Conservation (phyloP, 768 basidiomycete genomes). For the Termitomyces sp. region DNA sequence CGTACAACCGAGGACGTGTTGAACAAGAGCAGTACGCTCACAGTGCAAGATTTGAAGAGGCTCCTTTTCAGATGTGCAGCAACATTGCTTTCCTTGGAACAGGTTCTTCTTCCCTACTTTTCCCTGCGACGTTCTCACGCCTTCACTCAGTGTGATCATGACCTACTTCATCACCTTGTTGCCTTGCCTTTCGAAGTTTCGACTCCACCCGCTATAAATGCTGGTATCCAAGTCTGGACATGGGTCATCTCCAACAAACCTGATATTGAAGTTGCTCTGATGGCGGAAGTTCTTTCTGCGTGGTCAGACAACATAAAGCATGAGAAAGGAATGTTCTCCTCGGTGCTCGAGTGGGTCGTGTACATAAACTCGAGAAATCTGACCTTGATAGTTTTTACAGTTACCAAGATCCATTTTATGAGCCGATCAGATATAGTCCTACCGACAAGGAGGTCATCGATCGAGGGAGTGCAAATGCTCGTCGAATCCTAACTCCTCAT, state of each 20-base stretch:
- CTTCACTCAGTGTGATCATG: slow-evolving; percentile 65
- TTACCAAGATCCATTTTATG: slow-evolving; percentile 82
- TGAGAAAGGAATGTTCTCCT: slow-evolving; percentile 80
- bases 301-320: slow-evolving; percentile 82
- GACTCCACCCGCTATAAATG: slow-evolving; percentile 78
- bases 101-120: slow-evolving; percentile 31
- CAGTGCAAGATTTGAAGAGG: slow-evolving; percentile 77
- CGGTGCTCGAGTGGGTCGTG: slow-evolving; percentile 63
- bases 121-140: not conserved
- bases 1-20: slow-evolving; percentile 63
- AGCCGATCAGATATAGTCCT: slow-evolving; percentile 82
- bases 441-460: slow-evolving; percentile 84
- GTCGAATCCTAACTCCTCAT: slow-evolving; percentile 78
- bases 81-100: slow-evolving; percentile 61
- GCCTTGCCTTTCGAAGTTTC: slow-evolving; percentile 84
- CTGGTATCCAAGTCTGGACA: slow-evolving; percentile 93
- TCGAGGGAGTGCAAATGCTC: slow-evolving; percentile 60
- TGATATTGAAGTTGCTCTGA: slow-evolving; percentile 72
- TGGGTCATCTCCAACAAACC: slow-evolving; percentile 91
- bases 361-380: not conserved
- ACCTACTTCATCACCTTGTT: slow-evolving; percentile 83
- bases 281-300: slow-evolving; percentile 80
- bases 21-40: slow-evolving; percentile 65
- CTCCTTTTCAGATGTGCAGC: slow-evolving; percentile 86
- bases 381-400: slow-evolving; percentile 34